These are phyloP conservation scores for Alliaria petiolata DNA, from an alignment of 345 rosid species.

Conservation along the genomic window DNA sequence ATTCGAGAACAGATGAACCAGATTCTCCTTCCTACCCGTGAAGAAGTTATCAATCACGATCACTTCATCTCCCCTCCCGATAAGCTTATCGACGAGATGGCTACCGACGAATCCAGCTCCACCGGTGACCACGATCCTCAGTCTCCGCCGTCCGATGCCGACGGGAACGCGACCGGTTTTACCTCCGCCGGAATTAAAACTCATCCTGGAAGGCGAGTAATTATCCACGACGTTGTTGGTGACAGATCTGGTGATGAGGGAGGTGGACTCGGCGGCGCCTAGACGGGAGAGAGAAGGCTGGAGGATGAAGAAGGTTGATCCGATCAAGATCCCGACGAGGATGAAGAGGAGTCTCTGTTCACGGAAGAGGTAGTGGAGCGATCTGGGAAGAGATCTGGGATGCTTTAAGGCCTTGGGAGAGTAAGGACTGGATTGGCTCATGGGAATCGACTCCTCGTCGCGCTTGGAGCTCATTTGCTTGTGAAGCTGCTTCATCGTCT, in stretches of 20 bases:
- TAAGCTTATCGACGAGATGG: constrained; percentile 90
- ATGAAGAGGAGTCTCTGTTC: constrained; percentile 95
- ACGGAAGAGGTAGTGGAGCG: constrained; percentile 74
- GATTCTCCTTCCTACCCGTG: constrained; percentile 91
- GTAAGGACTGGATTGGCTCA: constrained; percentile 47
- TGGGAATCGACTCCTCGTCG: constrained; percentile 60
- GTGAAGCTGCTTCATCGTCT: constrained; percentile 77
- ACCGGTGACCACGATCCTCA: constrained; percentile 90
- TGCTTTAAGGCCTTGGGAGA: constrained; percentile 67
- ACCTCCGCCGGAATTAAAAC: constrained; percentile 22
- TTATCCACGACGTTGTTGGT: constrained; percentile 11
- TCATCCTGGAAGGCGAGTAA: constrained; percentile 12
- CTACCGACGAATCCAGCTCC: constrained; percentile 99
- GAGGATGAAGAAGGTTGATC: constrained; percentile 89
- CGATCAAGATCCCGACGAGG: constrained; percentile 88
- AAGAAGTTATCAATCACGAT: constrained; percentile 94
- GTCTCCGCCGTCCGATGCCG: constrained; percentile 54
- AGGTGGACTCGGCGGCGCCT: constrained; percentile 44
- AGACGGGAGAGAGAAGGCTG: constrained; percentile 83
- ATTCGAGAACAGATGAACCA: constrained; percentile 73
- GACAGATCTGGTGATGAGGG: constrained; percentile 36
- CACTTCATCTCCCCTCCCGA: constrained; percentile 88
- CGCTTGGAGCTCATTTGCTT: constrained; percentile 68
- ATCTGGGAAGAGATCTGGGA: constrained; percentile 81
- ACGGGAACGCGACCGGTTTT: constrained; percentile 67